phyloP scores from a whole-genome alignment of 192 early-diverging fungal species.

The Umbelopsis sp. region DNA sequence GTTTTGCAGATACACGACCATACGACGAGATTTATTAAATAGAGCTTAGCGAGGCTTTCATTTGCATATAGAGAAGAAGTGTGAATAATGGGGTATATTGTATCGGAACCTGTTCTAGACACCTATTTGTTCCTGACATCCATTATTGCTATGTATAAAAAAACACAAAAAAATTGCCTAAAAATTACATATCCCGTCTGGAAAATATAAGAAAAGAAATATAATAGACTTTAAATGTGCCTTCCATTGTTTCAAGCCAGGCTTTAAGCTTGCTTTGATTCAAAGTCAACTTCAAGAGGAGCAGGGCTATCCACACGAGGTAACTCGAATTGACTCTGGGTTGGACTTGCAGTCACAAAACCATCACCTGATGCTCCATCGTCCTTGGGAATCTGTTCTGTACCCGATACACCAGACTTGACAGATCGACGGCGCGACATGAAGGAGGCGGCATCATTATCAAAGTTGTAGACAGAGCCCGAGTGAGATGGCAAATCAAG shows the following conservation, averaged over 20 bases:
- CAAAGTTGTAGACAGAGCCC: constrained; percentile 15
- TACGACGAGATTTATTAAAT: constrained; percentile 91
- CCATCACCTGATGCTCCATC: neutral
- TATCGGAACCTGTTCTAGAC: constrained; percentile 25
- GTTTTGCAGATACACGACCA: constrained; percentile 92
- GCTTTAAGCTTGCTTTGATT: neutral
- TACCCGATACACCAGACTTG: neutral
- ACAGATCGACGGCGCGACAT: constrained; percentile 6
- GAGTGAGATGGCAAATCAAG: constrained; percentile 27
- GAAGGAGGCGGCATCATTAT: constrained; percentile 25
- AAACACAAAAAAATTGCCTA: neutral
- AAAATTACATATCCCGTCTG: neutral
- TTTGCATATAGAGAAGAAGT: neutral
- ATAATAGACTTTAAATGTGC: too few species aligned
- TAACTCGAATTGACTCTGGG: constrained; percentile 4
- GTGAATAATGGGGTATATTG: constrained; percentile 15
- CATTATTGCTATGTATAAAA: constrained; percentile 31
- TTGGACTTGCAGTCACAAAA: neutral
- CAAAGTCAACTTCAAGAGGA: neutral
- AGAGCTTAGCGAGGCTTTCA: neutral
- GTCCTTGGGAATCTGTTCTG: neutral
- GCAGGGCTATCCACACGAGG: neutral
- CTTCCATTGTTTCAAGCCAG: too few species aligned
- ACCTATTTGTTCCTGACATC: constrained; percentile 25
- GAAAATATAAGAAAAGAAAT: too few species aligned